A percentile compares a stretch with the other conserved stretches of the same genome.
phyloP scores from a whole-genome alignment of 2,329 filamentous ascomycete genomes.

The Fusarium humuli region DNA sequence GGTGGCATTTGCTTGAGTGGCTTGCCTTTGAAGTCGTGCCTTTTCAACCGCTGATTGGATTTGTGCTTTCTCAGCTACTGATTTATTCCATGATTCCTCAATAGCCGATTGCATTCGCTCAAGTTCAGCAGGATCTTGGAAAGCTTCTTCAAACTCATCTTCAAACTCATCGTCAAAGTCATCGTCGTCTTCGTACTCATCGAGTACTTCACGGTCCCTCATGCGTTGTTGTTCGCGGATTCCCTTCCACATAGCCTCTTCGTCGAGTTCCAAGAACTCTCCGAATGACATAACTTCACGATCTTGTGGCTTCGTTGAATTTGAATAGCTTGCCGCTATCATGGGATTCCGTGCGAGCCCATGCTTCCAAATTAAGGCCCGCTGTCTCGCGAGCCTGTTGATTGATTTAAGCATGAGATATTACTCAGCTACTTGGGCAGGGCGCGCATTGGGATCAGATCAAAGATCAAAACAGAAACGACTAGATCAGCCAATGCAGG shows the following conservation, averaged over 20 bases:
- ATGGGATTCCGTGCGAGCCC: too few relatives aligned
- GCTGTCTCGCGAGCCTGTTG: not conserved
- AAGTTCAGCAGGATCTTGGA: not conserved
- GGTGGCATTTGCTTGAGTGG: not conserved
- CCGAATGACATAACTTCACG: not conserved
- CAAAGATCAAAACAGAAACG: not conserved
- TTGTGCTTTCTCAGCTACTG: not conserved
- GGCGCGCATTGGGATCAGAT: not conserved
- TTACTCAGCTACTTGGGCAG: not conserved
- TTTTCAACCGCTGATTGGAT: not conserved
- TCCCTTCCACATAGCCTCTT: not conserved
- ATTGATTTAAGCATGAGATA: constrained; percentile 8
- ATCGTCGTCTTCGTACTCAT: not conserved
- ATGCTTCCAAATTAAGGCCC: not conserved
- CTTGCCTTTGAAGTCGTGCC: not conserved
- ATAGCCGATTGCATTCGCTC: not conserved
- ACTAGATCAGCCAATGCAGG: not conserved
- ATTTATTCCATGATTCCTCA: not conserved
- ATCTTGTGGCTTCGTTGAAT: not conserved
- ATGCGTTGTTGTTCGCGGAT: not conserved
- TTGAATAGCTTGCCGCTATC: not conserved
- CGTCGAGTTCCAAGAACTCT: not conserved
- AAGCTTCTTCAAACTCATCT: not conserved
- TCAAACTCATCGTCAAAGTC: not conserved
- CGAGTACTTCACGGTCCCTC: not conserved